phyloP scores from a whole-genome alignment of 73 alveolate species.

The Blepharisma japonicum region DNA sequence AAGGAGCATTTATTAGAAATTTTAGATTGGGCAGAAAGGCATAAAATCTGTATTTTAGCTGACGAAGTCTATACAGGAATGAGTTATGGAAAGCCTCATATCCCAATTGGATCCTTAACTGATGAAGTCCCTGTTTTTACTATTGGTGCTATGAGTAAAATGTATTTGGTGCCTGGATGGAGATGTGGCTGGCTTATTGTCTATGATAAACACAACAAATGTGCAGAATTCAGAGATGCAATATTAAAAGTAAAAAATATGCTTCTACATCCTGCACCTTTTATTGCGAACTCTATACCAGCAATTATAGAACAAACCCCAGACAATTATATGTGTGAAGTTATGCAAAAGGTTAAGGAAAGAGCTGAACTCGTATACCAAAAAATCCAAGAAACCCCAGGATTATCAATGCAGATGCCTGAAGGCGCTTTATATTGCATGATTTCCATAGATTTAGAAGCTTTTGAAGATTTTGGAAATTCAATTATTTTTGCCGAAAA shows the following conservation, averaged over 20 bases:
- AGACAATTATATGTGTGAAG: no score
- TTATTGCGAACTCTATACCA: no score
- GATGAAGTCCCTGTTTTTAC: slow-evolving; percentile 50
- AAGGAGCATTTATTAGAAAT: slow-evolving; percentile 64
- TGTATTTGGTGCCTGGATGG: slow-evolving; percentile 84
- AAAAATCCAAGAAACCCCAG: no score
- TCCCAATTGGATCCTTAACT: slow-evolving; percentile 36
- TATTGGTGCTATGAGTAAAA: slow-evolving; percentile 63
- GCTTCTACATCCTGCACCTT: no score
- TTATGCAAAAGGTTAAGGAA: no score
- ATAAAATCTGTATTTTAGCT: slow-evolving; percentile 59
- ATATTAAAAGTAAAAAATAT: background rate
- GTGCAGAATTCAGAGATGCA: slow-evolving; percentile 44
- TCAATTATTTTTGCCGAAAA: no score
- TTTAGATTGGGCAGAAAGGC: slow-evolving; percentile 53
- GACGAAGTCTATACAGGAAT: slow-evolving; percentile 79
- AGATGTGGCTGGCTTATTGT: slow-evolving; percentile 76
- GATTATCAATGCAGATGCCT: no score
- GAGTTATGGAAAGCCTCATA: slow-evolving; percentile 37
- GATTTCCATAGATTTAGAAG: no score
- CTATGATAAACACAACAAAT: slow-evolving; percentile 59
- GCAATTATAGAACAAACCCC: no score
- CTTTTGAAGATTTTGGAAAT: no score
- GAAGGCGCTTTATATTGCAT: no score
- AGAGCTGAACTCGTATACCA: no score